Conservation (phyloP, 257 asterid species). For the Salvia rosmarinus region DNA sequence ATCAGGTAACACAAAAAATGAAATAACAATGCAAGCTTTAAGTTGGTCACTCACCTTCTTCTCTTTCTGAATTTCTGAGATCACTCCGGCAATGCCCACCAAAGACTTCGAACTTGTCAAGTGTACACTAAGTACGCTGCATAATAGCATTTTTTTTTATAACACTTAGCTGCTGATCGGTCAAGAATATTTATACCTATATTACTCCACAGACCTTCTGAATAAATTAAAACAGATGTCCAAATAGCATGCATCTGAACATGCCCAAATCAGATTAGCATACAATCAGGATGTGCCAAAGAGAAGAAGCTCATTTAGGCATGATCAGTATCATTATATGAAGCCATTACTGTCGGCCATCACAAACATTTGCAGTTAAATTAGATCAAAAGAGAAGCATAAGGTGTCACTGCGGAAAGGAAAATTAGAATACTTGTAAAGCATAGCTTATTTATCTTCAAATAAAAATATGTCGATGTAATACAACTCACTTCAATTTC, state of each 20-base stretch:
- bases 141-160: slow-evolving; percentile 29
- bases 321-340: background rate
- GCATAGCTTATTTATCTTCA: slow-evolving; percentile 6
- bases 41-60: slow-evolving; percentile 63
- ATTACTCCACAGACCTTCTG: background rate
- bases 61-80: slow-evolving; percentile 91
- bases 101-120: slow-evolving; percentile 96
- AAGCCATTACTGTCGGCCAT: background rate
- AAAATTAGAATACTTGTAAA: background rate
- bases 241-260: too few species aligned
- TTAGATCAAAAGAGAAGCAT: slow-evolving; percentile 11
- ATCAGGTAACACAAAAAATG: slow-evolving; percentile 27
- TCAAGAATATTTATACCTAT: background rate
- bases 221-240: background rate
- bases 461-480: background rate
- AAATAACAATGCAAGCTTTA: slow-evolving; percentile 21
- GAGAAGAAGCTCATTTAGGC: background rate
- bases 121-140: slow-evolving; percentile 90
- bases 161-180: slow-evolving; percentile 20
- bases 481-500: slow-evolving; percentile 81
- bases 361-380: background rate
- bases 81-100: slow-evolving; percentile 91
- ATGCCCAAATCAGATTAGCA: slow-evolving; percentile 1
- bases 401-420: background rate
- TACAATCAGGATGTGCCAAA: slow-evolving; percentile 5